Conservation (phyloP, 140 eudicot species). For the Oenanthe javanica region DNA sequence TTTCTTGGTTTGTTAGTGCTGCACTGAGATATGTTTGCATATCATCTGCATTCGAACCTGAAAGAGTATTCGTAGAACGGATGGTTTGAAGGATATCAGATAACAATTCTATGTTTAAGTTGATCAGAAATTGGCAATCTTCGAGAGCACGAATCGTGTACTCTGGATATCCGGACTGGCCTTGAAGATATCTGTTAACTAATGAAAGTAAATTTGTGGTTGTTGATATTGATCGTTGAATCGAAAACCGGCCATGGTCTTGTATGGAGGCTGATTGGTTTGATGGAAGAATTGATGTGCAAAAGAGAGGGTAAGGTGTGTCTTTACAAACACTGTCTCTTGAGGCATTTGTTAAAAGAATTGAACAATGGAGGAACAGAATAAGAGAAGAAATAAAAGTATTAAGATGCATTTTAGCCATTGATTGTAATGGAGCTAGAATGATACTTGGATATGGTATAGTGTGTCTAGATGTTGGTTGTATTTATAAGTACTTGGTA, state of each 20-base stretch:
- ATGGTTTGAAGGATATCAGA: not conserved
- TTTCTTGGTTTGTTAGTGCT: constrained; percentile 22
- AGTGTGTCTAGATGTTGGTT: not conserved
- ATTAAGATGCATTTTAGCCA: not conserved
- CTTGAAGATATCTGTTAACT: not conserved
- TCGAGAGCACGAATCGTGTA: constrained; percentile 20
- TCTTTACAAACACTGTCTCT: constrained; percentile 15
- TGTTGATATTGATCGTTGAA: constrained; percentile 14
- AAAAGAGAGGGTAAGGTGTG: constrained; percentile 24
- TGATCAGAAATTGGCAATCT: constrained; percentile 25
- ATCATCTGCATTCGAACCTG: not conserved
- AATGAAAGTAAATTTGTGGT: constrained; percentile 1
- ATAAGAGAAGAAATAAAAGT: not conserved
- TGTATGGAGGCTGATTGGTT: not conserved
- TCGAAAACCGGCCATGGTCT: constrained; percentile 14
- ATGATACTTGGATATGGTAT: not conserved
- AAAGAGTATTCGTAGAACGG: not conserved
- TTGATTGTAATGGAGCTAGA: not conserved
- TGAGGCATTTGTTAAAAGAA: not conserved
- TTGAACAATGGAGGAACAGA: not conserved
- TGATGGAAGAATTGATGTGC: constrained; percentile 11
- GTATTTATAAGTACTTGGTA: not conserved
- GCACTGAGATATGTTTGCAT: constrained; percentile 30
- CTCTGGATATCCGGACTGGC: not conserved
- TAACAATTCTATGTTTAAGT: constrained; percentile 17